Conservation (phyloP, 2,329 filamentous ascomycete species). For the Cladosporium sp. region DNA sequence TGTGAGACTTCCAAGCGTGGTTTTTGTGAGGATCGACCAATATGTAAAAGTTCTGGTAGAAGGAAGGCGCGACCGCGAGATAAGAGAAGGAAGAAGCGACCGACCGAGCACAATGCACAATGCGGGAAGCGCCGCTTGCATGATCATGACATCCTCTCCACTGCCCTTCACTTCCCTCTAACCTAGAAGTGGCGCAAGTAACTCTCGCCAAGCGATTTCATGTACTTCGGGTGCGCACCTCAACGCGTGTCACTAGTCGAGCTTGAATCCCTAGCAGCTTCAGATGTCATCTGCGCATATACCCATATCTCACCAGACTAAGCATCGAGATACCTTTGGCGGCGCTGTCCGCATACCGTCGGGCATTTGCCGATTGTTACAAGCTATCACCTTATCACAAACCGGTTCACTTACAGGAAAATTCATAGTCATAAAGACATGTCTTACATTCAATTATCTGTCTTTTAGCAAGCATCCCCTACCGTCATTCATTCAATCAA, state of each 20-base stretch:
- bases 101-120: neutral
- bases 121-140: neutral
- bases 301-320: neutral
- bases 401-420: neutral
- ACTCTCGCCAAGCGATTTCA: no score
- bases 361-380: neutral
- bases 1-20: neutral
- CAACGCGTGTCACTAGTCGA: no score
- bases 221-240: no score
- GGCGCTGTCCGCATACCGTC: no score
- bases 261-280: neutral
- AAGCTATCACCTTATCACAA: neutral
- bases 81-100: neutral
- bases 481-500: conserved; percentile 61
- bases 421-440: neutral
- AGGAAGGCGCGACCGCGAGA: neutral
- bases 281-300: neutral
- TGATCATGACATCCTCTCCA: neutral
- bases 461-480: neutral
- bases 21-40: neutral
- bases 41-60: neutral
- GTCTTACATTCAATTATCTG: conserved; percentile 1
- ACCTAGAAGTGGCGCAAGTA: neutral
- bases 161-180: neutral
- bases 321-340: neutral